These are phyloP conservation scores for Dothistroma septosporum DNA, from an alignment of 2,329 filamentous ascomycete species.

Conservation along the genomic window DNA sequence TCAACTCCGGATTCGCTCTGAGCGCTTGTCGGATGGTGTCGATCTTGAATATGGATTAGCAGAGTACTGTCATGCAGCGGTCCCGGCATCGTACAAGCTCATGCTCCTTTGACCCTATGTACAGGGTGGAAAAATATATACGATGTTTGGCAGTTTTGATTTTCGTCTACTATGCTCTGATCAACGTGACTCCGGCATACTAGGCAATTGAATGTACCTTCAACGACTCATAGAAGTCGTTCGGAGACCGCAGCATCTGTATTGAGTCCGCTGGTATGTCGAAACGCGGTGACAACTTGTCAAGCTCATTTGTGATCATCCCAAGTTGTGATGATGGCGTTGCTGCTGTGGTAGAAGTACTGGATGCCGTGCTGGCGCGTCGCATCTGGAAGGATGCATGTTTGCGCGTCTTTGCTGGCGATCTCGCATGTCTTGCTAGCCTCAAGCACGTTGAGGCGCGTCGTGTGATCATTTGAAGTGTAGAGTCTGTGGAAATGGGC, in stretches of 20 bases:
- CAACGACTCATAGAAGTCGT: conserved; percentile 86
- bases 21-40: conserved; percentile 72
- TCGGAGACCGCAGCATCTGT: conserved; percentile 69
- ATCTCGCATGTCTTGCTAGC: conserved; percentile 13
- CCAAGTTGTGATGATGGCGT: conserved; percentile 46
- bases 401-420: conserved; percentile 3
- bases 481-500: conserved; percentile 14
- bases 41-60: conserved; percentile 50
- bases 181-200: conserved; percentile 8
- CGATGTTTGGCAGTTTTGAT: conserved; percentile 73
- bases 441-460: conserved; percentile 26
- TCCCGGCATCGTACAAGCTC: conserved; percentile 59
- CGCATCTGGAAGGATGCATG: conserved; percentile 23
- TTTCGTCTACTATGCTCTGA: conserved; percentile 56
- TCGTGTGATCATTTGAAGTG: conserved; percentile 28
- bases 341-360: conserved; percentile 17
- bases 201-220: conserved; percentile 57
- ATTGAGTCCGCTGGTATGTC: conserved; percentile 78
- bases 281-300: conserved; percentile 86
- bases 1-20: conserved; percentile 67
- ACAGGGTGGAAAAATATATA: conserved; percentile 92
- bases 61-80: not conserved
- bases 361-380: conserved; percentile 24
- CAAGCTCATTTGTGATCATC: conserved; percentile 67
- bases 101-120: conserved; percentile 89